These are phyloP conservation scores for Schizochytrium sp. DNA, from an alignment of 108 stramenopile species.

Conservation along the genomic window DNA sequence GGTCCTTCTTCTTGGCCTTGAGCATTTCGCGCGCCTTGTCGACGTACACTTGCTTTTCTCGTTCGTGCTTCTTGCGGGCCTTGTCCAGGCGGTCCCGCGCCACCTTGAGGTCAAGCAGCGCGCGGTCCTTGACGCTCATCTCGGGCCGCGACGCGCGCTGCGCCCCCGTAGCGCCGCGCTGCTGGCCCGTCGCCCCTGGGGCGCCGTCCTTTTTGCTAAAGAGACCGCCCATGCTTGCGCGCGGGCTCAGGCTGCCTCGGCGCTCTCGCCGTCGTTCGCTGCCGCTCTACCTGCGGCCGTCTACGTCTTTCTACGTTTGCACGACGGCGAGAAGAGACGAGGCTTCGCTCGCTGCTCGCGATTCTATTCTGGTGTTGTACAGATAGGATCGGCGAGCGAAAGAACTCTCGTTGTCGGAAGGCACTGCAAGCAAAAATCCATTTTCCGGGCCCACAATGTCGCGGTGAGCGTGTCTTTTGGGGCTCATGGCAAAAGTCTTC, in stretches of 20 bases:
- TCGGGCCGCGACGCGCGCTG: background rate
- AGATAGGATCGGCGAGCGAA: no score
- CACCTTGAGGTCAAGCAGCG: slow-evolving; percentile 14
- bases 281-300: background rate
- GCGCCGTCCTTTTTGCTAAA: background rate
- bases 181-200: background rate
- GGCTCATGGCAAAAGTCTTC: no score
- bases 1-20: slow-evolving; percentile 11
- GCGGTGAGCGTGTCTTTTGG: no score
- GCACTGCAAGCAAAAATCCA: no score
- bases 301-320: background rate
- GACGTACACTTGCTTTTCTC: background rate
- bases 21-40: background rate
- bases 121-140: background rate
- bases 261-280: background rate
- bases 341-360: no score
- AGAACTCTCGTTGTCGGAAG: no score
- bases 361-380: no score
- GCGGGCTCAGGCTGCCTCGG: background rate
- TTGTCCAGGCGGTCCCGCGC: slow-evolving; percentile 8
- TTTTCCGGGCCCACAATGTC: no score
- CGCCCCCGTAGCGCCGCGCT: background rate
- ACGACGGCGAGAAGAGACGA: no score
- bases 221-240: background rate
- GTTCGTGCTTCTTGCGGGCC: slow-evolving; percentile 12